phyloP scores from a whole-genome alignment of 805 yeast genomes.

The Metschnikowia proteae region DNA sequence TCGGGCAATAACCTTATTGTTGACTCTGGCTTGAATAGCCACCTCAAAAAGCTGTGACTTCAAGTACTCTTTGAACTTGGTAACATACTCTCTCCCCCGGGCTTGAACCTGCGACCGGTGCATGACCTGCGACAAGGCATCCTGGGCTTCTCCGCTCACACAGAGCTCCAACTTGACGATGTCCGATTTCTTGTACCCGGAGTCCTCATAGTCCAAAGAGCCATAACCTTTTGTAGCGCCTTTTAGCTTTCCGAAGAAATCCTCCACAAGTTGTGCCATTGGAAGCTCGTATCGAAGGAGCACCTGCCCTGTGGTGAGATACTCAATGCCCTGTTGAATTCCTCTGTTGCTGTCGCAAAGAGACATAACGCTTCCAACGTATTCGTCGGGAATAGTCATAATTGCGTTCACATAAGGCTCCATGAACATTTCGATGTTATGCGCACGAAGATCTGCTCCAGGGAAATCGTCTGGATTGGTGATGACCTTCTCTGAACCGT shows the following conservation, averaged over 20 bases:
- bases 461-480: slow-evolving; percentile 96
- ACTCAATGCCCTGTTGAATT: slow-evolving; percentile 71
- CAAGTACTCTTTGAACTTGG: slow-evolving; percentile 73
- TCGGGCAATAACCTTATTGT: slow-evolving; percentile 76
- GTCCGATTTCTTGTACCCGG: slow-evolving; percentile 77
- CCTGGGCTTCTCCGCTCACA: slow-evolving; percentile 85
- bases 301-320: slow-evolving; percentile 76
- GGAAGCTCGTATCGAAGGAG: slow-evolving; percentile 78
- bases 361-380: slow-evolving; percentile 80
- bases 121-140: slow-evolving; percentile 88
- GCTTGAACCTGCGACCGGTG: slow-evolving; percentile 73
- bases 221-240: slow-evolving; percentile 91
- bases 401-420: slow-evolving; percentile 91
- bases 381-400: slow-evolving; percentile 88
- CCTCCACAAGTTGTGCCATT: slow-evolving; percentile 85
- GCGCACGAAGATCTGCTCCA: slow-evolving; percentile 44
- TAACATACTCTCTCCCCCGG: slow-evolving; percentile 78
- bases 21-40: slow-evolving; percentile 84
- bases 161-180: slow-evolving; percentile 83
- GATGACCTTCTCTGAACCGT: slow-evolving; percentile 61
- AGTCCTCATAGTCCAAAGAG: slow-evolving; percentile 90
- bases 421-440: slow-evolving; percentile 49
- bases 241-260: slow-evolving; percentile 89
- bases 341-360: slow-evolving; percentile 86
- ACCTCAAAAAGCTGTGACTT: slow-evolving; percentile 87